phyloP scores from a whole-genome alignment of 2,329 filamentous ascomycete genomes.

The Myriangium duriaei region DNA sequence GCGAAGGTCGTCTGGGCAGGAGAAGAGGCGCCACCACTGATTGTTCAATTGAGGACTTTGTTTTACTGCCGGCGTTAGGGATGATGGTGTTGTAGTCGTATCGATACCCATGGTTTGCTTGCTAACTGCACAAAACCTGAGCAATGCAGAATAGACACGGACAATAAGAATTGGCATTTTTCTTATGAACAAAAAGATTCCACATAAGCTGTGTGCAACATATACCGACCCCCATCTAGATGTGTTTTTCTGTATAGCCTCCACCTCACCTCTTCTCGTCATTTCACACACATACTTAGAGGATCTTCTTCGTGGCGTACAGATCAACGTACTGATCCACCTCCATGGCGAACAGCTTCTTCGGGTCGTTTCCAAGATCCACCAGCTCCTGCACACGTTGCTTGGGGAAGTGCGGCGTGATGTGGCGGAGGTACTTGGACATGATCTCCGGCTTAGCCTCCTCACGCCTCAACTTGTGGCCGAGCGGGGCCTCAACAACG shows the following conservation, averaged over 20 bases:
- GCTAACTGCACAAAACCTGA: too few species aligned
- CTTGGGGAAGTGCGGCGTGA: constrained; percentile 69
- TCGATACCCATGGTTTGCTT: too few species aligned
- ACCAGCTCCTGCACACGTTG: constrained; percentile 71
- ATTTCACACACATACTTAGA: constrained; percentile 4
- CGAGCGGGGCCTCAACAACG: constrained; percentile 84
- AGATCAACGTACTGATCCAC: constrained; percentile 92
- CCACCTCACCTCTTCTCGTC: not conserved
- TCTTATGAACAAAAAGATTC: too few species aligned
- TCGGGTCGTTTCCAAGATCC: constrained; percentile 60
- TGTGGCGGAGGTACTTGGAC: constrained; percentile 87
- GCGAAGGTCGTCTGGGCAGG: not conserved
- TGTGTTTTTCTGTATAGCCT: too few species aligned
- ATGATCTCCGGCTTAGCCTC: constrained; percentile 97
- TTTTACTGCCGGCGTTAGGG: too few species aligned
- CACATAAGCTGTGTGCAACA: too few species aligned
- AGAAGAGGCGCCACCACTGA: too few species aligned
- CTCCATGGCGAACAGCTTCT: constrained; percentile 64
- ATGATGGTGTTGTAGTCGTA: too few species aligned
- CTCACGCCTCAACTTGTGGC: constrained; percentile 79
- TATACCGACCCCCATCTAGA: too few species aligned
- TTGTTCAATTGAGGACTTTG: too few species aligned
- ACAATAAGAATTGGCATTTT: too few species aligned
- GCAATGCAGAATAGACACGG: too few species aligned
- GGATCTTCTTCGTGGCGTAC: constrained; percentile 46